These are phyloP conservation scores for Chaetomiaceae sp. DNA, from an alignment of 2,329 filamentous ascomycete genomes.

Conservation along the genomic window DNA sequence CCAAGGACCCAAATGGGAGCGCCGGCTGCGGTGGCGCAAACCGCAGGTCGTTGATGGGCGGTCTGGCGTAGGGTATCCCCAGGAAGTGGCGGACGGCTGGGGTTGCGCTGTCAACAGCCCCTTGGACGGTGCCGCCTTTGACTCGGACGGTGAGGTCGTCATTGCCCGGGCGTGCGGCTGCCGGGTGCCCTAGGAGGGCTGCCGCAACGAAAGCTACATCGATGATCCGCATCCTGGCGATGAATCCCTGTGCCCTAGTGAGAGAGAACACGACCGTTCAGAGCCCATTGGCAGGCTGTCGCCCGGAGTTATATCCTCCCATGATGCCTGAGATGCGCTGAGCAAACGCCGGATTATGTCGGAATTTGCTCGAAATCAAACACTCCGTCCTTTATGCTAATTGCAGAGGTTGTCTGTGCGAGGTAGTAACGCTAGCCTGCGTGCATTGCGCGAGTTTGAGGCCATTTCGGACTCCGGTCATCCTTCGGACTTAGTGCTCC, in stretches of 20 bases:
- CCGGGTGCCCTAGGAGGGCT: neutral
- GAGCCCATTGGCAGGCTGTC: too few species aligned
- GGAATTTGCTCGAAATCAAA: too few species aligned
- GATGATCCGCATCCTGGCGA: neutral
- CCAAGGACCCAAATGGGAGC: constrained; percentile 11
- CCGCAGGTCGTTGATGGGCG: constrained; percentile 24
- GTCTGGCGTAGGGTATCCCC: constrained; percentile 28
- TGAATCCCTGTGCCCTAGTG: too few species aligned
- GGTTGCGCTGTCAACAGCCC: constrained; percentile 10
- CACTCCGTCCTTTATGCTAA: too few species aligned
- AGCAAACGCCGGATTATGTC: too few species aligned
- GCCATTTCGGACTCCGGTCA: neutral
- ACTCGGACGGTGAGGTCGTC: constrained; percentile 8
- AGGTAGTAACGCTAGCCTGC: neutral
- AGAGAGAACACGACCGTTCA: too few species aligned
- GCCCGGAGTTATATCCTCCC: too few species aligned
- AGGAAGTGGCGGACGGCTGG: constrained; percentile 25
- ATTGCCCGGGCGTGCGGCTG: neutral
- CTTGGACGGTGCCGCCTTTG: constrained; percentile 12
- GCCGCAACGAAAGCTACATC: neutral
- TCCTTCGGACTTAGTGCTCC: too few species aligned
- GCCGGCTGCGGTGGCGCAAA: constrained; percentile 23
- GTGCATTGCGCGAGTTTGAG: neutral
- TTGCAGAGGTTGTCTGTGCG: too few species aligned
- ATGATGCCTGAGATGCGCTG: too few species aligned